phyloP scores from a whole-genome alignment of 2,329 filamentous ascomycete genomes.

The Penicillium sp. region DNA sequence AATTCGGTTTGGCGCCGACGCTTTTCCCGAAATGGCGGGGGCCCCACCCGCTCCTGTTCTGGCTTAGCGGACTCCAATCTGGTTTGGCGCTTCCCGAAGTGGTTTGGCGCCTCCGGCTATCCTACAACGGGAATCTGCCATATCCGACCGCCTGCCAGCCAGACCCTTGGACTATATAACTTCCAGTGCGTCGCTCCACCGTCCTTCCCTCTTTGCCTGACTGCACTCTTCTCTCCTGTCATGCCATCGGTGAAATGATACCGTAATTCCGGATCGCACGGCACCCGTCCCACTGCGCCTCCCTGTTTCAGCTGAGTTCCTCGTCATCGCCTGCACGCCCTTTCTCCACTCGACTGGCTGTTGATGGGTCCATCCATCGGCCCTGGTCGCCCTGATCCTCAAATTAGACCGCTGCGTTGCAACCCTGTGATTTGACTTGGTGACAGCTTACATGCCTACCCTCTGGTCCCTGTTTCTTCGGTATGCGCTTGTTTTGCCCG shows the following conservation, averaged over 20 bases:
- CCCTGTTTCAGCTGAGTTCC: conserved; percentile 9
- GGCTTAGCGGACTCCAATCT: conserved; percentile 3
- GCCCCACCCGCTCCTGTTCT: neutral
- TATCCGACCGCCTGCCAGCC: conserved; percentile 2
- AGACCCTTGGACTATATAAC: conserved; percentile 2
- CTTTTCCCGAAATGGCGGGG: conserved; percentile 4
- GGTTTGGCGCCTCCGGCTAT: conserved; percentile 6
- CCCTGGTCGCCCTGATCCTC: neutral
- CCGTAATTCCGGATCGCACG: conserved; percentile 11
- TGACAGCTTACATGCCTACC: neutral
- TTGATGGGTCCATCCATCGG: neutral
- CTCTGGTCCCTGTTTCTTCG: neutral
- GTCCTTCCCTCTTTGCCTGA: neutral
- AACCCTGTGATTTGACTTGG: neutral
- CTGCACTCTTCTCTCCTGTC: neutral
- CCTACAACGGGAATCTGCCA: neutral
- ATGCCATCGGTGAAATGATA: conserved; percentile 5
- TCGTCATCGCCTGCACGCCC: conserved; percentile 2
- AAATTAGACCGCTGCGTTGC: neutral
- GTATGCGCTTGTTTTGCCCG: conserved; percentile 1
- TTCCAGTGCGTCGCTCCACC: conserved; percentile 10
- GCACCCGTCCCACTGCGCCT: neutral
- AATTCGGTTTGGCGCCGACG: conserved; percentile 4
- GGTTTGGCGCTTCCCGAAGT: conserved; percentile 1
- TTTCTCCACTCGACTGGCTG: conserved; percentile 4